phyloP scores from a whole-genome alignment of 768 basidiomycete species.

The Psilocybe azurescens region DNA sequence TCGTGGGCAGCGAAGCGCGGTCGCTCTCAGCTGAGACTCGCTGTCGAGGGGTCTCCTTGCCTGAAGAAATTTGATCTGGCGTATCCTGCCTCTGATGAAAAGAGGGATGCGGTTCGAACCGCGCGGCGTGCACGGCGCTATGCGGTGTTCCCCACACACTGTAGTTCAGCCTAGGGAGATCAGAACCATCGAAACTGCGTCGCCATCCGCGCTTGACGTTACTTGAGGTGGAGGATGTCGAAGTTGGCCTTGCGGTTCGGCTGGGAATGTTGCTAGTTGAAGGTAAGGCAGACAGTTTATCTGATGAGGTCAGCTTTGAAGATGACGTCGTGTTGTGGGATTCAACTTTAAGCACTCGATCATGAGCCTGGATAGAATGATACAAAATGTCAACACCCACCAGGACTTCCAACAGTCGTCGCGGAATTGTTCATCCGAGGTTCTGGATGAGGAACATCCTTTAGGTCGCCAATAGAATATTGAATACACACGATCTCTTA shows the following conservation, averaged over 20 bases:
- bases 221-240: slow-evolving; percentile 21
- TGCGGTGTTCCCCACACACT: slow-evolving; percentile 15
- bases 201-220: slow-evolving; percentile 33
- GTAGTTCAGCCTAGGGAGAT: slow-evolving; percentile 10
- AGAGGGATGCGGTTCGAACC: neutral
- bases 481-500: neutral
- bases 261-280: neutral
- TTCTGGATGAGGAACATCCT: neutral
- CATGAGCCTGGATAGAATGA: neutral
- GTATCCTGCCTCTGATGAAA: slow-evolving; percentile 10
- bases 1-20: slow-evolving; percentile 42
- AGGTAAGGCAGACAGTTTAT: slow-evolving; percentile 17
- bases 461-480: neutral
- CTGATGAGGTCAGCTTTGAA: slow-evolving; percentile 11
- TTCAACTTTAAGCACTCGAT: neutral
- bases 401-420: slow-evolving; percentile 2
- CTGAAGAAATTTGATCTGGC: slow-evolving; percentile 40
- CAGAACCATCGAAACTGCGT: slow-evolving; percentile 48
- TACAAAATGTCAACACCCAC: neutral
- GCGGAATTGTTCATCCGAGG: neutral
- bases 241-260: neutral
- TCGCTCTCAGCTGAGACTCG: slow-evolving; percentile 62
- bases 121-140: slow-evolving; percentile 22
- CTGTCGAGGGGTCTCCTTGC: slow-evolving; percentile 51
- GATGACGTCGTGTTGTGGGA: slow-evolving; percentile 10